Percentiles rank a stretch among this genome's conserved stretches.
These are phyloP conservation scores for Cadophora malorum DNA, from an alignment of 2,329 filamentous ascomycete genomes.

Conservation along the genomic window DNA sequence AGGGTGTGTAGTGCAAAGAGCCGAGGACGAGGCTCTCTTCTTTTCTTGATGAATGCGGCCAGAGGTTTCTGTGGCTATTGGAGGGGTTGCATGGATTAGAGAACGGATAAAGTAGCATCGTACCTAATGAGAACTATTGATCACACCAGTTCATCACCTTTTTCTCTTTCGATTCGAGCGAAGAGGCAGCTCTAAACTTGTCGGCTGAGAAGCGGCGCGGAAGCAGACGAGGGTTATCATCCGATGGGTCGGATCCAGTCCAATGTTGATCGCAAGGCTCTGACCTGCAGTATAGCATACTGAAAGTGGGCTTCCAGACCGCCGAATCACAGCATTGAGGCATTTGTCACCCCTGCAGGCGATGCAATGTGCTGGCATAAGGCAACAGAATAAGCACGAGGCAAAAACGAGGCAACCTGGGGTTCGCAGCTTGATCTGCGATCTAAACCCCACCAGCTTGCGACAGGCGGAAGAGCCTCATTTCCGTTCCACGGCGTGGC, in stretches of 20 bases:
- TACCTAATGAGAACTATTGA: slow-evolving; percentile 25
- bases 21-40: not conserved
- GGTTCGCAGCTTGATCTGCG: not conserved
- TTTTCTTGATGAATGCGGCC: slow-evolving; percentile 12
- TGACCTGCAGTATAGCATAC: not conserved
- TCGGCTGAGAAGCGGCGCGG: not conserved
- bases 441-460: slow-evolving; percentile 5
- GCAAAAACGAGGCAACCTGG: slow-evolving; percentile 4
- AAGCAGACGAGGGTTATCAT: not conserved
- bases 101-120: slow-evolving; percentile 20
- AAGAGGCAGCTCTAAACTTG: not conserved
- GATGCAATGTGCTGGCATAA: slow-evolving; percentile 1
- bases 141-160: not conserved
- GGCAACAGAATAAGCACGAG: not conserved
- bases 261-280: not conserved
- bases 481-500: not conserved
- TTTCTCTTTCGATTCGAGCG: not conserved
- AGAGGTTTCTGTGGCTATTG: slow-evolving; percentile 16
- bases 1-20: not conserved
- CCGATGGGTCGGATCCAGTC: not conserved
- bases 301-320: not conserved
- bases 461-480: not conserved
- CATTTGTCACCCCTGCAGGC: not conserved
- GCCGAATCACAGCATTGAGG: not conserved
- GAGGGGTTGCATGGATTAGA: slow-evolving; percentile 22